Conservation (phyloP, 2,329 filamentous ascomycete species). For the Teratosphaeria pseudoeucalypti region DNA sequence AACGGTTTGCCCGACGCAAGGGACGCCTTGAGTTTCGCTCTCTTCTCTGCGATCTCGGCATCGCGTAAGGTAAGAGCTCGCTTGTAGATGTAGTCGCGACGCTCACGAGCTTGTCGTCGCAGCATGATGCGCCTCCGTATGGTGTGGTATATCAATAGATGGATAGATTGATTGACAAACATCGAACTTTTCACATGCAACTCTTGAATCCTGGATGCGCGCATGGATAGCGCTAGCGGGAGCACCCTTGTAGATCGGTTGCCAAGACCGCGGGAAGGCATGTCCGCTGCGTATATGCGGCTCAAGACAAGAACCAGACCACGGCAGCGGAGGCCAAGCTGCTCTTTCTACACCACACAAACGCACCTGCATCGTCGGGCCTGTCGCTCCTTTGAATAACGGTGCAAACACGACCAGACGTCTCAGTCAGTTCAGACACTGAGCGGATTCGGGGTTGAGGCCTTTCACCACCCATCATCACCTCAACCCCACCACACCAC, state of each 20-base stretch:
- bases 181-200: not conserved
- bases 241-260: not conserved
- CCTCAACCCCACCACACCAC: not conserved
- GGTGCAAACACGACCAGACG: not conserved
- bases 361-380: not conserved
- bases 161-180: not conserved
- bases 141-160: not conserved
- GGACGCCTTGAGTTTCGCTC: constrained; percentile 74
- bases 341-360: not conserved
- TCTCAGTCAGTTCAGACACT: not conserved
- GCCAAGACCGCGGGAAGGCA: not conserved
- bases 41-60: constrained; percentile 85
- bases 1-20: constrained; percentile 82
- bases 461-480: not conserved
- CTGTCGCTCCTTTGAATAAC: not conserved
- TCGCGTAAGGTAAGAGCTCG: constrained; percentile 78
- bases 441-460: not conserved
- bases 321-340: not conserved
- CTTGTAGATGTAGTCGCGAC: constrained; percentile 82
- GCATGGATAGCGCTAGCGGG: not conserved
- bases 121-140: constrained; percentile 26
- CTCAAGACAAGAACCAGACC: not conserved
- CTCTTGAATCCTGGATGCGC: not conserved
- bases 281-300: not conserved
- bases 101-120: constrained; percentile 65